Base-by-base conservation (phyloP, 768 basidiomycete genomes). In the Lyophyllum semitale region DNA sequence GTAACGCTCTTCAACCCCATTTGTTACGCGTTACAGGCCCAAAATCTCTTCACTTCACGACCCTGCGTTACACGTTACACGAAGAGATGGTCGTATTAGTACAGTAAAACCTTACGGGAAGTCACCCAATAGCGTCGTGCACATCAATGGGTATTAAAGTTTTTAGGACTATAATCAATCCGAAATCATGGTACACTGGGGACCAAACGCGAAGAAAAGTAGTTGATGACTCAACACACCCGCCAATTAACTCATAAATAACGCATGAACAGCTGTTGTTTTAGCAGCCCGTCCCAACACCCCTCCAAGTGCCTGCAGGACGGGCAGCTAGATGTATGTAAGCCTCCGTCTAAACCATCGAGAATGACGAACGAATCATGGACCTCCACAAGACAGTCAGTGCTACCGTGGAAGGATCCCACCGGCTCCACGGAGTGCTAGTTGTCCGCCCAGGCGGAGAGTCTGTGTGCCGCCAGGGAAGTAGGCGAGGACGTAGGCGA, bases 381-480 rank as follows among this genome's bases (percentile, higher is more conserved):
- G 17, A 18, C 18, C 37, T 18, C 37, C 27, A n/a, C n/a, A 8
- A 17, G 12, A n/a, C 32, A 27, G 4, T 18, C 22, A 30, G 18
- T 4, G 29, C 49, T 57, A 96, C 64, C 93, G 75, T 9, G 95
- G 94, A 27, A 97, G 76, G 7, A 96, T 77, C 60, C 79, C 91
- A 30, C 90, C 84, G 41, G 93, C 93, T 7, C 95, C 89, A 33
- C 94, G 86, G 20, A 97, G 73, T 1, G 91, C 89, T 61, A 94
- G 77, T 51, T 87, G 85, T 30, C 85, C 84, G 6, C 93, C 93
- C 64, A 94, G 80, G 20, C 88, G 84, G 20, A 94, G 76, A 1
- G 93, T 93, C 62, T 88, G 86, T 26, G 80, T 81, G 26, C 89
- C 96, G 9, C 92, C 95, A 18, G 97, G 97, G 73, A 99, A 98